These are phyloP conservation scores for Fusarium sp. DNA, from an alignment of 2,329 filamentous ascomycete genomes.

Conservation along the genomic window DNA sequence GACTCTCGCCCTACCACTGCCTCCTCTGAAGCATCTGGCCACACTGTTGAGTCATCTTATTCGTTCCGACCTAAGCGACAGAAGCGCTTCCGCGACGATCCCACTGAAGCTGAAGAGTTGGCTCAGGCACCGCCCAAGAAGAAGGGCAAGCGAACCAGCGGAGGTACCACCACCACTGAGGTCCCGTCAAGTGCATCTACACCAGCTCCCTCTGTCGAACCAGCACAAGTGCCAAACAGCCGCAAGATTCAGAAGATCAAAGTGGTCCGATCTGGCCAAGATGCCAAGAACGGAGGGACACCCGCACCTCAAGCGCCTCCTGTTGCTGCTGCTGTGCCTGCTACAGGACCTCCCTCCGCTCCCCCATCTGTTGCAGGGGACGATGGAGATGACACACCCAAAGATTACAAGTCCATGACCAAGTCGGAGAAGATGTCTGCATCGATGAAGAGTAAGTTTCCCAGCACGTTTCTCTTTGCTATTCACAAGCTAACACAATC, in stretches of 20 bases:
- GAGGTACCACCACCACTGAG: slow-evolving; percentile 17
- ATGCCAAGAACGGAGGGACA: slow-evolving; percentile 43
- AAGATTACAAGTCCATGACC: slow-evolving; percentile 69
- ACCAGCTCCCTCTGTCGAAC: slow-evolving; percentile 32
- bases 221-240: slow-evolving; percentile 24
- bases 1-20: slow-evolving; percentile 63
- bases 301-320: not conserved
- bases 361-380: slow-evolving; percentile 31
- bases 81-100: slow-evolving; percentile 62
- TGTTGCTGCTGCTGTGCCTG: slow-evolving; percentile 11
- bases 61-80: slow-evolving; percentile 65
- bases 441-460: slow-evolving; percentile 68
- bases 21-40: slow-evolving; percentile 60
- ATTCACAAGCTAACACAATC: slow-evolving; percentile 39
- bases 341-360: slow-evolving; percentile 17
- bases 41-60: slow-evolving; percentile 60
- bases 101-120: slow-evolving; percentile 52
- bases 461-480: not conserved
- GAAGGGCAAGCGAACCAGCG: slow-evolving; percentile 44
- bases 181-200: slow-evolving; percentile 29
- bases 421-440: slow-evolving; percentile 74
- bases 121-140: slow-evolving; percentile 52
- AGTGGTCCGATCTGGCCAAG: slow-evolving; percentile 45
- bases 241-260: slow-evolving; percentile 53
- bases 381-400: slow-evolving; percentile 53